Evolutionary conservation across 257 asterid genomes (phyloP), one percentile per base, ranked within the genome.

Genomic region (Solanum paucissectum): DNA sequence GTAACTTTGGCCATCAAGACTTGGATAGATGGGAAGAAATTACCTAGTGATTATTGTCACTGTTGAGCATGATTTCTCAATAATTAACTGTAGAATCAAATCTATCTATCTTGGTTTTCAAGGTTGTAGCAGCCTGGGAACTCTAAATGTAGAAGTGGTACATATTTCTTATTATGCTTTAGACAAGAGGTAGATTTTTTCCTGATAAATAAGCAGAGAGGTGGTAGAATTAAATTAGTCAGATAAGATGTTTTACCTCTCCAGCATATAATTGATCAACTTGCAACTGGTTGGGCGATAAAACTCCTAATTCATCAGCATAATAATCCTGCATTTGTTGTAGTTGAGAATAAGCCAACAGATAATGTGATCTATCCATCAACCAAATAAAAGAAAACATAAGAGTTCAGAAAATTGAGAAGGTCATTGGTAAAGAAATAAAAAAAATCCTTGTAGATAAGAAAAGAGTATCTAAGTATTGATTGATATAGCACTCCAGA

Each of bases 231-330:
- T 46, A 86, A 29, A 85, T 49, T 81, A 88, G 87, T 83, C 40
- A 89, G 87, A 90, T n/a, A 42, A 87, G 90, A 89, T 52, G 84
- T 86, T 87, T 75, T 91, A 97, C 99, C 99, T 97, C 99, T 92
- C 99, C 99, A 83, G 98, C 98, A 36, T 83, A 90, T 87, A 97
- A 90, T 90, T 92, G 92, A 86, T 93, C 95, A 91, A 92, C 98
- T 92, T 96, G 99, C 94, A 95, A 34, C 94, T 97, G 99, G 90
- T 60, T 94, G 77, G 99, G 99, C 89, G 99, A 97, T 91, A 97
- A 92, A 87, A 97, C 98, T 87, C 99, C 99, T 88, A 97, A 89
- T 92, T 97, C 99, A 94, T 97, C 99, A 88, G 96, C 99, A 90
- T 87, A 93, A 89, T 96, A 96, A 89, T 97, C 99, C 99, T 97